Evolutionary conservation across 1,284 basidiomycete genomes (phyloP), one percentile per base, ranked within the genome.

Genomic region (Apiotrichum porosum): DNA sequence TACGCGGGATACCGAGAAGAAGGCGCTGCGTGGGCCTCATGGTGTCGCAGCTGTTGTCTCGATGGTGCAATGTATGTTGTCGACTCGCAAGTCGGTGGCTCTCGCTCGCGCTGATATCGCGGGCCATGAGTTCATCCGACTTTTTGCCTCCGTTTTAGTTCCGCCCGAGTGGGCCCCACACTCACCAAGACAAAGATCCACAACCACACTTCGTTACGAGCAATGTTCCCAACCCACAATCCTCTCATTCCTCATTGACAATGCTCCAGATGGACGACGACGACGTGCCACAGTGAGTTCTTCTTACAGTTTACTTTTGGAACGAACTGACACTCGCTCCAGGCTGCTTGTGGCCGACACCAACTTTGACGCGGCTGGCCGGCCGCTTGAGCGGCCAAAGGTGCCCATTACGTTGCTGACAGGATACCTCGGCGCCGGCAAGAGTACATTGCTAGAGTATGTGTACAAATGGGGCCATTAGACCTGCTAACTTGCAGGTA

Each of bases 371-470:
- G 31, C 30, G 9, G 28, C 17, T n/a, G 30, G 37, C 9, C 30
- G 31, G 35, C 39, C 21, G 32, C 56, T 53, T 33, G 66, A 66
- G 33, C 51, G 66, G 17, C 53, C 54, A 15, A 70, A 82, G 44
- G 85, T 93, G 4, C 90, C 90, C 17, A 79, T 92, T 18, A 94
- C 90, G 4, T 84, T 94, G 51, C 85, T 95, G 47, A 90, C 85
- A 49, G 92, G 92, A 6, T 94, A 93, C 61, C 79, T 95, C 3
- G 91, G 91, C 4, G 71, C 74, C 8, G 91, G 91, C 30, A 95
- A 95, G 74, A 89, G 88, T 8, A 93, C 91, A 0, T 75, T 94
- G 31, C 79, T 97, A 13, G 65, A 77, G 61, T 72, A 50, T 48
- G 69, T 49, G 13, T 34, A 6, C 32, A 10, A 9, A 12, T n/a